Evolutionary conservation across 768 basidiomycete species (phyloP).

Genomic region (Favolaschia claudopus): DNA sequence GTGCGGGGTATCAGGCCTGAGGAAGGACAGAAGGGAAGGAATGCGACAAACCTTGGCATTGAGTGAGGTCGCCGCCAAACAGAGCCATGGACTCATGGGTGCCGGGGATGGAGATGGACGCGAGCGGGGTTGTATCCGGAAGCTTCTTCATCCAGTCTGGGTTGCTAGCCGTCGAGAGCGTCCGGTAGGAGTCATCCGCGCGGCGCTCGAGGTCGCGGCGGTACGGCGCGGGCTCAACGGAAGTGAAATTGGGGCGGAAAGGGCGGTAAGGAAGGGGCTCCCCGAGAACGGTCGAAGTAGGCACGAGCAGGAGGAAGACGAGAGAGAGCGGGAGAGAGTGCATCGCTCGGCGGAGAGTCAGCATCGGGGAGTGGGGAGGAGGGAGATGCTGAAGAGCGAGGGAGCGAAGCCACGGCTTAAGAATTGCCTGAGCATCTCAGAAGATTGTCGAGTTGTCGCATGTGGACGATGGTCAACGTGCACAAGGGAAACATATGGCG

Average conservation of each 20-base stretch:
- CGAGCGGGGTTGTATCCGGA: slow-evolving; percentile 12
- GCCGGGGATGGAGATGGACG: slow-evolving; percentile 21
- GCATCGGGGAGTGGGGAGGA: slow-evolving; percentile 3
- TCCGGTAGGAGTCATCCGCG: slow-evolving; percentile 21
- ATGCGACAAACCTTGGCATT: slow-evolving; percentile 15
- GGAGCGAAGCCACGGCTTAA: too few relatives aligned
- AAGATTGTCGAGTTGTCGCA: too few relatives aligned
- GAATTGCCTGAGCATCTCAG: too few relatives aligned
- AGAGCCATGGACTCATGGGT: slow-evolving; percentile 23
- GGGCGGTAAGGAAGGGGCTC: too few relatives aligned
- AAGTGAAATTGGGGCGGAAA: too few relatives aligned
- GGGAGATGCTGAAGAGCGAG: too few relatives aligned
- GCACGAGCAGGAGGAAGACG: slow-evolving; percentile 7
- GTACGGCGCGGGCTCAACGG: background rate
- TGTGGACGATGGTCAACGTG: too few relatives aligned
- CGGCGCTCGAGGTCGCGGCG: background rate
- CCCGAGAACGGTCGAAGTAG: background rate
- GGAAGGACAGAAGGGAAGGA: too few relatives aligned
- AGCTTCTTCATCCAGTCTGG: slow-evolving; percentile 21
- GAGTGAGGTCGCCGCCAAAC: slow-evolving; percentile 19
- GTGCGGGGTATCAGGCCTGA: background rate
- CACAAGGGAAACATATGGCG: too few relatives aligned
- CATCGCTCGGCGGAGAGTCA: too few relatives aligned
- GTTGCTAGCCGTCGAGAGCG: slow-evolving; percentile 22
- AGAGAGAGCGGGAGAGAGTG: too few relatives aligned